Evolutionary conservation across 768 basidiomycete genomes (phyloP).

Genomic region (Gymnopilus dilepis): DNA sequence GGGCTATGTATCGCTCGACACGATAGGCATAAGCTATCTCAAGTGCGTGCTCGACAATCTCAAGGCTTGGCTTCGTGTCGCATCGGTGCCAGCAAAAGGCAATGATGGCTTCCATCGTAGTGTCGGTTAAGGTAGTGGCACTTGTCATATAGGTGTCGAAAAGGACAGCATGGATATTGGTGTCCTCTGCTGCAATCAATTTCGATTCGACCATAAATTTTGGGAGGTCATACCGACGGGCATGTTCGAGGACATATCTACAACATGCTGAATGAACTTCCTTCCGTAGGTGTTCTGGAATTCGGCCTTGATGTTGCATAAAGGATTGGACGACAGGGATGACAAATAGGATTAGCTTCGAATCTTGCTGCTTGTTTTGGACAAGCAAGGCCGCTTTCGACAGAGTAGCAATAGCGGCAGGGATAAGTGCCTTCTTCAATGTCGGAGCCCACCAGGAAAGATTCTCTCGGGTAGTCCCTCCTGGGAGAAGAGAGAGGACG

Average conservation of each 20-base stretch:
- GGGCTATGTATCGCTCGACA: neutral
- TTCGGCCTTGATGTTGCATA: conserved; percentile 7
- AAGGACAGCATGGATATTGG: conserved; percentile 20
- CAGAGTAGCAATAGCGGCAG: neutral
- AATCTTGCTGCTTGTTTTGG: neutral
- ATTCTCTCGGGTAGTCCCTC: neutral
- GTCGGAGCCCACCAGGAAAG: neutral
- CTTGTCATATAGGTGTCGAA: neutral
- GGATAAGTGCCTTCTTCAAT: neutral
- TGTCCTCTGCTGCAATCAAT: conserved; percentile 3
- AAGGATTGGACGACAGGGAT: conserved; percentile 19
- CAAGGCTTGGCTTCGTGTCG: conserved; percentile 3
- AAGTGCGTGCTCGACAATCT: neutral
- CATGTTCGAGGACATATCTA: conserved; percentile 16
- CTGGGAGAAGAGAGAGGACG: conserved; percentile 29
- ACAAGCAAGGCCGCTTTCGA: neutral
- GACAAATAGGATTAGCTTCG: neutral
- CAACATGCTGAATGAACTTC: conserved; percentile 6
- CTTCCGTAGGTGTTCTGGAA: neutral
- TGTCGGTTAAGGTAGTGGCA: neutral
- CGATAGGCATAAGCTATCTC: neutral
- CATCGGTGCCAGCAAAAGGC: conserved; percentile 14
- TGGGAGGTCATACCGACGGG: conserved; percentile 7
- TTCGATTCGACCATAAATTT: conserved; percentile 8
- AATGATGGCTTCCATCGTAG: conserved; percentile 12